phyloP scores from a whole-genome alignment of 331 rosid genomes.

The Erythrophleum ivorense region DNA sequence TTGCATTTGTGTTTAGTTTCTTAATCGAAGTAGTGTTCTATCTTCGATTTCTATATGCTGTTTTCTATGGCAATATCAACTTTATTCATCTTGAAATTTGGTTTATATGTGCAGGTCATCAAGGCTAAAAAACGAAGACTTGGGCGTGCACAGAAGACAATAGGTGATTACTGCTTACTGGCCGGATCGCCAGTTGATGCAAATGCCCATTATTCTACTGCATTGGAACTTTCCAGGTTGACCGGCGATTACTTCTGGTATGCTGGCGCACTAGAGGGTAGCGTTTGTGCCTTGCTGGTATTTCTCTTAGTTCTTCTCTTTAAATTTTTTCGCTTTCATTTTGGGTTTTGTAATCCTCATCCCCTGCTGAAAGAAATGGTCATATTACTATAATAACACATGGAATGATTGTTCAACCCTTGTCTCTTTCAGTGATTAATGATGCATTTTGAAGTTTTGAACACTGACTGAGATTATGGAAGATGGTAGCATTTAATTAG shows the following conservation, averaged over 20 bases:
- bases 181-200: conserved; percentile 99
- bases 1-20: conserved; percentile 32
- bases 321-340: not conserved
- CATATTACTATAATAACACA: not conserved
- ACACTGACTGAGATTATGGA: conserved; percentile 6
- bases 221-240: conserved; percentile 91
- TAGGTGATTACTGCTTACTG: conserved; percentile 93
- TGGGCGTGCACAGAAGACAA: conserved; percentile 97
- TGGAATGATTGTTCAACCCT: not conserved
- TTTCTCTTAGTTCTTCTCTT: not conserved
- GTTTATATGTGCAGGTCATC: conserved; percentile 67
- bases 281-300: conserved; percentile 96
- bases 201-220: conserved; percentile 89
- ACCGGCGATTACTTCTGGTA: conserved; percentile 94
- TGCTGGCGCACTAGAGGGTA: conserved; percentile 97
- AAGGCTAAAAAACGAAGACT: conserved; percentile 98
- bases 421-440: conserved; percentile 10
- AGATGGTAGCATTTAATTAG: not conserved
- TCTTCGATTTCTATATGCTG: not conserved
- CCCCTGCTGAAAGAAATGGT: not conserved
- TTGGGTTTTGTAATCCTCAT: conserved; percentile 20
- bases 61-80: conserved; percentile 27
- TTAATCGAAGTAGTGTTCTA: conserved; percentile 6
- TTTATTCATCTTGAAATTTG: conserved; percentile 38
- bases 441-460: conserved; percentile 5